These are phyloP conservation scores for Dillenia turbinata DNA, from an alignment of 164 flowering plant genomes.

Conservation along the genomic window DNA sequence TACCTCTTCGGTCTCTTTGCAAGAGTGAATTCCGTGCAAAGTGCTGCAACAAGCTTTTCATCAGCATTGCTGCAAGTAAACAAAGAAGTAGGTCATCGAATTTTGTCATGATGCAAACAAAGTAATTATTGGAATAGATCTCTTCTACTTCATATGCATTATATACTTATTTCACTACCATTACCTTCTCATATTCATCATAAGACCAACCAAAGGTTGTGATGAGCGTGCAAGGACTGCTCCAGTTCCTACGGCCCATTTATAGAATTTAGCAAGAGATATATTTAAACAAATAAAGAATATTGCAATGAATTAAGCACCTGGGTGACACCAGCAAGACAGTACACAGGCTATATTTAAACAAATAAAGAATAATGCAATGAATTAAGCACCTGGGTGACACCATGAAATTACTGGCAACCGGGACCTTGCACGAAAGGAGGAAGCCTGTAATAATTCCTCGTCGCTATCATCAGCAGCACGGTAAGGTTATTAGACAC, in stretches of 20 bases:
- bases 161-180: background rate
- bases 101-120: background rate
- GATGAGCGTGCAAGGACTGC: conserved; percentile 99
- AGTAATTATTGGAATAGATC: background rate
- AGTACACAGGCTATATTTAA: background rate
- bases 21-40: conserved; percentile 54
- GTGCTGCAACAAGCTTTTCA: conserved; percentile 97
- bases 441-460: conserved; percentile 73
- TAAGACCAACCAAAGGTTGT: conserved; percentile 95
- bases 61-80: conserved; percentile 71
- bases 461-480: conserved; percentile 56
- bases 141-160: background rate
- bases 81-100: conserved; percentile 4
- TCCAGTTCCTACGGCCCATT: conserved; percentile 52
- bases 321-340: conserved; percentile 80
- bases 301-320: conserved; percentile 24
- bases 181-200: conserved; percentile 98
- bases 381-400: conserved; percentile 54
- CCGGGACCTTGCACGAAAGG: conserved; percentile 85
- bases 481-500: conserved; percentile 8
- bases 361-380: conserved; percentile 3
- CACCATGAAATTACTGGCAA: conserved; percentile 96
- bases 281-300: conserved; percentile 1
- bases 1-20: conserved; percentile 48
- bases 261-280: background rate